Base-by-base conservation (phyloP, 805 yeast species). In the Candida cerambycidarum region DNA sequence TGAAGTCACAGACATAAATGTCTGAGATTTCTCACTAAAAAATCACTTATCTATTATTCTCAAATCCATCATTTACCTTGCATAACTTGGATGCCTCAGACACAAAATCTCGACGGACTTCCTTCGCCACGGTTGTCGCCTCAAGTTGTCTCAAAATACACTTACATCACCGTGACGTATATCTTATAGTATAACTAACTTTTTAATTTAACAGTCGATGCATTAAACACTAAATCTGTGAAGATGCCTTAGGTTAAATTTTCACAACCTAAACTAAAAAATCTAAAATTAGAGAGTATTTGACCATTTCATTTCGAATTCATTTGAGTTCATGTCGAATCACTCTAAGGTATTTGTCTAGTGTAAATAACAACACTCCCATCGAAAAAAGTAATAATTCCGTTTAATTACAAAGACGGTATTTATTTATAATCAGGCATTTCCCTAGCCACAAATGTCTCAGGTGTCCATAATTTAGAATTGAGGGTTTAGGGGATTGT, bases 381-480 rank as follows among this genome's bases (percentile, higher is more conserved):
- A n/a, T n/a, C n/a, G n/a, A n/a, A n/a, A n/a, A n/a, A n/a, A n/a
- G n/a, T n/a, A n/a, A n/a, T n/a, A n/a, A n/a, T n/a, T n/a, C n/a
- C n/a, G n/a, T n/a, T n/a, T n/a, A n/a, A n/a, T n/a, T n/a, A n/a
- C n/a, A n/a, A n/a, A n/a, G n/a, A n/a, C n/a, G n/a, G n/a, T n/a
- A n/a, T n/a, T n/a, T n/a, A n/a, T n/a, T n/a, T n/a, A n/a, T n/a
- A n/a, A n/a, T n/a, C n/a, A n/a, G n/a, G n/a, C n/a, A n/a, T n/a
- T 16, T 31, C 12, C 9, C 35, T 18, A 18, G 35, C 35, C 35
- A 32, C 35, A 18, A 32, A n/a, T 32, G 35, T 32, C 35, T 32
- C 35, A 32, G 25, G 18, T 32, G 17, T 30, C 17, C 24, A 32
- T 32, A 4, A 18, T 17, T 6, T 3, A 9, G 15, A n/a, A 18